Conservation (phyloP, 371 early-diverging fungal genomes). For the Apophysomyces trapeziformis region DNA sequence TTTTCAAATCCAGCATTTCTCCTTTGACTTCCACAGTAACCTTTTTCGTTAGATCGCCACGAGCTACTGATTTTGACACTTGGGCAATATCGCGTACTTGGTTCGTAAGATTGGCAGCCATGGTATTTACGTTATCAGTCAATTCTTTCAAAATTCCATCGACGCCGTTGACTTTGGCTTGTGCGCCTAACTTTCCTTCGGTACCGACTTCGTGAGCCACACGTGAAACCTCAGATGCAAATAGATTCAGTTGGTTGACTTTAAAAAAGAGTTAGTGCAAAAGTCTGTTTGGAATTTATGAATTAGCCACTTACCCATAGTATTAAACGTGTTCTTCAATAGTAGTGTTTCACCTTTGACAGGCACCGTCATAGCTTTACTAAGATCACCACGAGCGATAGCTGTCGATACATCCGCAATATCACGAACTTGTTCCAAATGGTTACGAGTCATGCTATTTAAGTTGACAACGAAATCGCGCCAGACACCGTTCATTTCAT, state of each 20-base stretch:
- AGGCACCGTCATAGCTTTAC: slow-evolving; percentile 64
- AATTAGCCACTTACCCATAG: slow-evolving; percentile 59
- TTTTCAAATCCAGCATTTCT: slow-evolving; percentile 67
- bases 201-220: slow-evolving; percentile 60
- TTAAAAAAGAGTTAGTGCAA: neutral
- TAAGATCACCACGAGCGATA: slow-evolving; percentile 74
- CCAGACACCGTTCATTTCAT: slow-evolving; percentile 71
- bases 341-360: slow-evolving; percentile 70
- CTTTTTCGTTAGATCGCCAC: slow-evolving; percentile 59
- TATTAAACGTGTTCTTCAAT: slow-evolving; percentile 72
- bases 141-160: slow-evolving; percentile 72
- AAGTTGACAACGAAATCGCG: slow-evolving; percentile 70
- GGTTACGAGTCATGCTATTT: slow-evolving; percentile 68
- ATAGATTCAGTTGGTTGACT: slow-evolving; percentile 55
- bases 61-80: slow-evolving; percentile 62
- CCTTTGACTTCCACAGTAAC: slow-evolving; percentile 60
- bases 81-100: slow-evolving; percentile 67
- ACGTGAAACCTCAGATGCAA: slow-evolving; percentile 59
- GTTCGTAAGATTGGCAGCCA: slow-evolving; percentile 62
- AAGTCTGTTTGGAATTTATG: neutral
- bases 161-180: slow-evolving; percentile 55
- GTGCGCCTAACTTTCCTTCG: slow-evolving; percentile 52
- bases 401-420: slow-evolving; percentile 77
- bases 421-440: slow-evolving; percentile 74
- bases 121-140: slow-evolving; percentile 67